A percentile compares a stretch with the other conserved stretches of the same genome.
Evolutionary conservation across 2,329 filamentous ascomycete genomes (phyloP).

Genomic region (Aspergillus tubingensis): DNA sequence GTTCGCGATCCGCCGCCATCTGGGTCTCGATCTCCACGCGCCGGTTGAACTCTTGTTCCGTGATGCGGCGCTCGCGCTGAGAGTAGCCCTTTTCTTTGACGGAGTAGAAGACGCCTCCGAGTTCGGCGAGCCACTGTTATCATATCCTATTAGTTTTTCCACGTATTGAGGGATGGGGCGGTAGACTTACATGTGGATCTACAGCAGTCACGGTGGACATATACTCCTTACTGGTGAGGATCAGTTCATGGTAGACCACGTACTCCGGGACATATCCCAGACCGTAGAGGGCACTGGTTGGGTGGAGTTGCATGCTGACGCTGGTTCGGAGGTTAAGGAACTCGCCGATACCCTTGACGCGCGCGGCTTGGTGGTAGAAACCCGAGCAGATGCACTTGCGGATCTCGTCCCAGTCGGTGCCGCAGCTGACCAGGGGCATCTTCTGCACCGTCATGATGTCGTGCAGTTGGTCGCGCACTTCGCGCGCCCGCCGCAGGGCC

Average conservation of each 20-base stretch:
- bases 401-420: constrained; percentile 95
- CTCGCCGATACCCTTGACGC: constrained; percentile 93
- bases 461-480: constrained; percentile 88
- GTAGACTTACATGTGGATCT: constrained; percentile 76
- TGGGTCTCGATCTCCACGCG: constrained; percentile 91
- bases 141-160: too few species aligned
- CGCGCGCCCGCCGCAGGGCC: constrained; percentile 83
- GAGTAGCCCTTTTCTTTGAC: constrained; percentile 98
- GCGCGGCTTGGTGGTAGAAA: constrained; percentile 97
- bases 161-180: too few species aligned
- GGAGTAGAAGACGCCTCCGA: constrained; percentile 95
- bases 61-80: constrained; percentile 78
- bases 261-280: constrained; percentile 94
- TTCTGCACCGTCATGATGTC: constrained; percentile 96
- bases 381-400: constrained; percentile 96
- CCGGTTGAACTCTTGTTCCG: constrained; percentile 86
- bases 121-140: constrained; percentile 78
- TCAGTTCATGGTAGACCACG: constrained; percentile 96
- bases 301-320: constrained; percentile 91
- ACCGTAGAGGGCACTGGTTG: constrained; percentile 89
- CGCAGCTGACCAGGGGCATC: constrained; percentile 83
- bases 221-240: constrained; percentile 95
- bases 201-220: constrained; percentile 97
- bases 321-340: constrained; percentile 96
- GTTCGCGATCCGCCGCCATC: constrained; percentile 82